Evolutionary conservation across 2,329 filamentous ascomycete genomes (phyloP), one percentile per base, ranked within the genome.

Genomic region (Microcyclosporella mali): DNA sequence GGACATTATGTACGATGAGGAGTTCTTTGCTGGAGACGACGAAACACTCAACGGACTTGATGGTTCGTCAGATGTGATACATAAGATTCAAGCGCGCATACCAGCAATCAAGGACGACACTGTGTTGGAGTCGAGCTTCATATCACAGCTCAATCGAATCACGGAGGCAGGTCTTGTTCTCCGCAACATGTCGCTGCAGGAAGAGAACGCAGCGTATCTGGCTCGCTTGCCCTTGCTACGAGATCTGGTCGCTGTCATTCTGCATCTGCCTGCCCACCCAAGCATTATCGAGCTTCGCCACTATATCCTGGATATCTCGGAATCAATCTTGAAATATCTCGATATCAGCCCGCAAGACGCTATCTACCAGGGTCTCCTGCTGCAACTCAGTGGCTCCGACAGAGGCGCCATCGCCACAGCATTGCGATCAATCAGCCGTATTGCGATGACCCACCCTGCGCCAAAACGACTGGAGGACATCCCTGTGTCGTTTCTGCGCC

Each of bases 131-230:
- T 79, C 79, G 21, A 74, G 81, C 4, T 86, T 85, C 52, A 74
- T 78, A 11, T 81, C 88, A 50, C 72, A 77, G 32, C 72, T 97
- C 47, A 77, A 85, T 10, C 78, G 87, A 51, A 76, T 94, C 49
- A 90, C 84, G 17, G 89, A 97, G 65, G 88, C 92, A 2, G 82
- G 84, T 15, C 71, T 97, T 35, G 89, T 94, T 14, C 73, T 97
- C 33, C 81, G 92, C 39, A 98, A 98, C 63, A 95, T 98, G 88
- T 83, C 89, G n/a, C 85, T 94, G 65, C 72, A 95, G 15, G 79
- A 82, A 16, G 88, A 95, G 49, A 98, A 98, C 60, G 90, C 90
- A 0, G 69, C 76, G 17, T 92, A 88, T 61, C 76, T 94, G 56
- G 78, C 87, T 4, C 80, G 84, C 17, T 81, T 90, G 47, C 78